phyloP scores from a whole-genome alignment of 1,139 yeast species.

The Taphrina communis region DNA sequence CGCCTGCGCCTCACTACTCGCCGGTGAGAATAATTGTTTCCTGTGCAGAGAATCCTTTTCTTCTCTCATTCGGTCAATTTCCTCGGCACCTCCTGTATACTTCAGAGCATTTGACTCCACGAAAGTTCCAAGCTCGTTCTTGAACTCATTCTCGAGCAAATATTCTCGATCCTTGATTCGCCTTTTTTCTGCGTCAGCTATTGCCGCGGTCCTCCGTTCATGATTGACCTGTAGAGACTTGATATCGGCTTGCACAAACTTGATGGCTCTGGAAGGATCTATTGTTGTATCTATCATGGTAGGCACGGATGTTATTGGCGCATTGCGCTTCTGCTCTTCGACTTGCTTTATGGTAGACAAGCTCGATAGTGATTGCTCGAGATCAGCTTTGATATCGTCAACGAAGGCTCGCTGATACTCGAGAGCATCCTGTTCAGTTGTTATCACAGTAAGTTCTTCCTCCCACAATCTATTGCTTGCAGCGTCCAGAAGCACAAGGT shows the following conservation, averaged over 20 bases:
- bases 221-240: conserved; percentile 81
- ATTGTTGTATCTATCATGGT: conserved; percentile 26
- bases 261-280: conserved; percentile 60
- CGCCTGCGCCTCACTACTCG: neutral
- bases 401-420: conserved; percentile 87
- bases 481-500: conserved; percentile 72
- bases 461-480: conserved; percentile 95
- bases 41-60: conserved; percentile 61
- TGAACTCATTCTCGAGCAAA: conserved; percentile 66
- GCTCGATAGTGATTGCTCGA: conserved; percentile 61
- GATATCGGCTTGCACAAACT: conserved; percentile 81
- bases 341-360: conserved; percentile 77
- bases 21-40: conserved; percentile 42
- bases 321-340: conserved; percentile 60
- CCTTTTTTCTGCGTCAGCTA: conserved; percentile 80
- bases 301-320: conserved; percentile 37
- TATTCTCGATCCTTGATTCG: conserved; percentile 74
- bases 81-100: conserved; percentile 87
- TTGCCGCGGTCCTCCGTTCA: conserved; percentile 82
- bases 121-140: conserved; percentile 84
- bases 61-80: conserved; percentile 71
- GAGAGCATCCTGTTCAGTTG: conserved; percentile 92
- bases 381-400: conserved; percentile 77
- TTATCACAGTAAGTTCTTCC: conserved; percentile 81
- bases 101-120: conserved; percentile 77